Evolutionary conservation across 768 basidiomycete species (phyloP), one percentile per base, ranked within the genome.

Genomic region (Suillus cothurnatus): DNA sequence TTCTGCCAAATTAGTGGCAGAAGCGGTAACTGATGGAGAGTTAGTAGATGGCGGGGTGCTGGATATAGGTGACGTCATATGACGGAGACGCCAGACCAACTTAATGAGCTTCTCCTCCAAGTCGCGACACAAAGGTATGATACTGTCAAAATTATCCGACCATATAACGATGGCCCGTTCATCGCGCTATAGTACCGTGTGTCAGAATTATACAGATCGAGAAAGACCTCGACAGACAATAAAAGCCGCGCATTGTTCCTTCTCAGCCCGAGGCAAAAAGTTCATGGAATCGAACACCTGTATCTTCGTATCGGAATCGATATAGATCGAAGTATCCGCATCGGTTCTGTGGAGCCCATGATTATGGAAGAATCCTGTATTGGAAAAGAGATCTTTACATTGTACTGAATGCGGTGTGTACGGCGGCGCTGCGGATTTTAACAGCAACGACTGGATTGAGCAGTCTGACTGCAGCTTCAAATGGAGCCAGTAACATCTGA

Each of bases 211-310:
- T 45, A 61, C 50, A 50, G 23, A 39, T 14, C 23, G 34, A 3
- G 19, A 38, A 34, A 49, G 14, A 19, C n/a, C 6, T 2, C 5
- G 38, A 28, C 90, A 74, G 71, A 92, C 92, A 66, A 94, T 85
- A 76, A 96, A 95, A 21, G 94, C 94, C 19, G 88, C 94, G 62
- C 91, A 94, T 72, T 95, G 94, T 71, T 95, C 93, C 77, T 94
- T 95, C 75, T 95, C 92, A 4, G 94, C 93, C 53, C 85, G 84
- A 12, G 90, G 85, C 32, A 96, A 80, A 66, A 87, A 84, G 56
- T 72, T 69, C 71, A 95, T 85, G 21, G 84, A 84, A 64, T 93
- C 89, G 39, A 96, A 75, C 50, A 95, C 88, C 76, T 96, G 94
- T 61, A 96, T 94, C 26, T 93, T 89, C 2, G 93, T 95, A 72